Conservation (phyloP, 2,329 filamentous ascomycete species). For the Fusarium tricinctum region DNA sequence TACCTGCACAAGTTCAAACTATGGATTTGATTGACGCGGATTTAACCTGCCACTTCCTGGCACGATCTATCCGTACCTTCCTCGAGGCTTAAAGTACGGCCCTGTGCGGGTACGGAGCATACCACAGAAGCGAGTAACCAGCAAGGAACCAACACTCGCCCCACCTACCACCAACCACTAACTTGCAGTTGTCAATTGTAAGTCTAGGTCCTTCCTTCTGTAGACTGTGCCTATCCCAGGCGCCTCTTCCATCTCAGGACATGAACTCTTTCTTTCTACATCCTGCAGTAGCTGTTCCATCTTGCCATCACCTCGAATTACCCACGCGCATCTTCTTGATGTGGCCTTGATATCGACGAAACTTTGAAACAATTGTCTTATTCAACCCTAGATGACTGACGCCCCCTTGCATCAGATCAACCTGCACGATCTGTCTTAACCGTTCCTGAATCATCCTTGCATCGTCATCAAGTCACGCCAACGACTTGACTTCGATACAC, state of each 20-base stretch:
- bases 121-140: background rate
- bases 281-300: conserved; percentile 11
- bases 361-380: background rate
- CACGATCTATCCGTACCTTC: conserved; percentile 21
- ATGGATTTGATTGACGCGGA: background rate
- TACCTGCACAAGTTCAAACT: background rate
- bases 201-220: background rate
- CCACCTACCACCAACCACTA: conserved; percentile 12
- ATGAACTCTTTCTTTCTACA: conserved; percentile 36
- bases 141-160: conserved; percentile 8
- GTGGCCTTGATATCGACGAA: background rate
- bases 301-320: conserved; percentile 1
- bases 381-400: background rate
- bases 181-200: conserved; percentile 2
- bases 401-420: conserved; percentile 12
- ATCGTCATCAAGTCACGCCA: conserved; percentile 21
- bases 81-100: background rate
- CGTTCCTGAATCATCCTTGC: conserved; percentile 4
- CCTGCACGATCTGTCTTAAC: conserved; percentile 7
- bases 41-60: conserved; percentile 39
- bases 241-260: conserved; percentile 12
- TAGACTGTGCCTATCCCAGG: conserved; percentile 1
- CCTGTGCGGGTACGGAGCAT: background rate
- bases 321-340: conserved; percentile 4
- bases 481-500: conserved; percentile 11